Conservation (phyloP, 1,284 basidiomycete genomes). For the Puccinia triticina region DNA sequence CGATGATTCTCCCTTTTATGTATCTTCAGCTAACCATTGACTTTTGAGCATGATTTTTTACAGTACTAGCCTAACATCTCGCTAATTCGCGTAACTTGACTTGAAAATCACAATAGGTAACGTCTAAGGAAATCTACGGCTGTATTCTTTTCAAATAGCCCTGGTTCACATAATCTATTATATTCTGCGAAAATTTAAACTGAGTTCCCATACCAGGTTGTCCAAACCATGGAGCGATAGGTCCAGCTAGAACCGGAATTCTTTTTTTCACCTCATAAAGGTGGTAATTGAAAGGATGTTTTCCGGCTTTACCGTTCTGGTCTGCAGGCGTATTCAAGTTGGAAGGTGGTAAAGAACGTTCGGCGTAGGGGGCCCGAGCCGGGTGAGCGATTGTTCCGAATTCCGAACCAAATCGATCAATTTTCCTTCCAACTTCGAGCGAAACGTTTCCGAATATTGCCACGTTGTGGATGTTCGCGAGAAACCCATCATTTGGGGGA, state of each 20-base stretch:
- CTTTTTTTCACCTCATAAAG: slow-evolving; percentile 1
- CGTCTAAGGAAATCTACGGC: no score
- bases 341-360: background rate
- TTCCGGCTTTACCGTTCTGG: background rate
- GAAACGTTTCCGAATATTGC: slow-evolving; percentile 7
- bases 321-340: slow-evolving; percentile 8
- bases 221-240: slow-evolving; percentile 6
- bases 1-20: no score
- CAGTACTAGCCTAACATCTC: no score
- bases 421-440: background rate
- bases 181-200: background rate
- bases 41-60: no score
- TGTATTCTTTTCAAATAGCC: background rate
- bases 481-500: background rate
- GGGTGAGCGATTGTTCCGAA: background rate
- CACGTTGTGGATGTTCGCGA: background rate
- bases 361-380: background rate
- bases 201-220: slow-evolving; percentile 2
- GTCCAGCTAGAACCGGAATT: slow-evolving; percentile 9
- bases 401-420: slow-evolving; percentile 2
- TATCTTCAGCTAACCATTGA: no score
- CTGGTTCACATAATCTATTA: background rate
- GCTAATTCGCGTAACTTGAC: no score
- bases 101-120: no score
- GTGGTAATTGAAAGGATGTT: slow-evolving; percentile 14